Base-by-base conservation (phyloP, 2,329 filamentous ascomycete species). In the Ambrosiella xylebori region DNA sequence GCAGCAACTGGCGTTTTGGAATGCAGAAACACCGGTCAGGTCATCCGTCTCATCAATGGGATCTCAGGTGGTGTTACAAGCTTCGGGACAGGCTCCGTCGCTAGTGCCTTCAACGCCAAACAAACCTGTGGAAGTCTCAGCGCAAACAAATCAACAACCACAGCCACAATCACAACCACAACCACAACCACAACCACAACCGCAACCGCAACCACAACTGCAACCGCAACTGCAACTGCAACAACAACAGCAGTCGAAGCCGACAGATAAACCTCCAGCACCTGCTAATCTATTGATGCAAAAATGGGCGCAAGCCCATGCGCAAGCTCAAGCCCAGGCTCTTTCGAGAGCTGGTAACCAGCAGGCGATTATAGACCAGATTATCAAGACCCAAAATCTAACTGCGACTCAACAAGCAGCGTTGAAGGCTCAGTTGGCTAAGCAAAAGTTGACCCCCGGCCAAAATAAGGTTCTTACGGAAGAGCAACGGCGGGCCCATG, bases 221-320 rank as follows among this genome's bases (percentile, higher is more conserved):
- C 57, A 54, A 40, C 51, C 3, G 8, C 54, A 49, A 27, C 35
- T 40, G 35, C 40, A 54, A 15, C 17, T 8, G 44, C 58, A 44
- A 51, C 66, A 67, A 12, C 67, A 66, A 56, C 61, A 58, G 11
- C 66, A 67, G 44, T 62, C 62, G 39, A 44, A 56, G 11, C 44
- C 12, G n/a, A 8, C 7, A 47, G n/a, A 8, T 17, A 47, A 13
- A 13, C 44, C 44, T 15, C n/a, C 44, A 15, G 8, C 44, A 13
- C n/a, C 44, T 47, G 7, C 40, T 41, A 41, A 47, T 8, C 8
- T 15, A 15, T 17, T 15, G 44, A 47, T 17, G n/a, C 44, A 13
- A 15, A 2, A 8, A 17, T 17, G 19, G n/a, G 17, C 35, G 35
- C 47, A 51, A 36, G 19, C 61, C 4, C 37, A 35, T n/a, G 39